Conservation (phyloP, 2,329 filamentous ascomycete species). For the Botryotinia convoluta region DNA sequence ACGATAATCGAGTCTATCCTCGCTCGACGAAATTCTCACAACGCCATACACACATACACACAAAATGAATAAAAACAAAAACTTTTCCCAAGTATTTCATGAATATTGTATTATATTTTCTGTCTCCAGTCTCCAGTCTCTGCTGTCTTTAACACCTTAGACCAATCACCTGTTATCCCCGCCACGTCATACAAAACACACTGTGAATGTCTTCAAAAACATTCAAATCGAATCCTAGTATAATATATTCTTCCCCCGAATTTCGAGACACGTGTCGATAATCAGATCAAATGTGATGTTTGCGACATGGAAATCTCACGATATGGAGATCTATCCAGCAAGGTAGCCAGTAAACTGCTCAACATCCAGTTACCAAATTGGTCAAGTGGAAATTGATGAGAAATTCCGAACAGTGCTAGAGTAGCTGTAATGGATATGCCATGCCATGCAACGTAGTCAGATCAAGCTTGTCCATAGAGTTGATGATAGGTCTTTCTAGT, state of each 20-base stretch:
- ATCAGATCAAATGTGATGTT: not conserved
- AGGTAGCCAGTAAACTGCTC: not conserved
- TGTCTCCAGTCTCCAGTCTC: not conserved
- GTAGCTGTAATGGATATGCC: not conserved
- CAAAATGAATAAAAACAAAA: not conserved
- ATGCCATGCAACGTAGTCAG: not conserved
- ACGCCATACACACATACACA: not conserved
- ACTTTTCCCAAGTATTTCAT: not conserved
- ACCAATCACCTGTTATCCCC: not conserved
- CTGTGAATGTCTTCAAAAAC: not conserved
- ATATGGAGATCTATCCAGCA: not conserved
- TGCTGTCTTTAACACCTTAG: not conserved
- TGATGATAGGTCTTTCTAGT: not conserved
- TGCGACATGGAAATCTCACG: not conserved
- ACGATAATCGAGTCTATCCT: not conserved
- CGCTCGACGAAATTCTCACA: not conserved
- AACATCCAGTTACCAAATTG: not conserved
- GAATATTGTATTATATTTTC: not conserved
- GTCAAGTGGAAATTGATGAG: not conserved
- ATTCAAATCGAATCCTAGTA: not conserved
- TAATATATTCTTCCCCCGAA: not conserved
- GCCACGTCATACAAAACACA: constrained; percentile 11
- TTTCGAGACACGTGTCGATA: constrained; percentile 8
- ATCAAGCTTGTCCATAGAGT: not conserved
- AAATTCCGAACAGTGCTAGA: not conserved